Evolutionary conservation across 768 basidiomycete species (phyloP).

Genomic region (Tylopilus cervinicoccineus): DNA sequence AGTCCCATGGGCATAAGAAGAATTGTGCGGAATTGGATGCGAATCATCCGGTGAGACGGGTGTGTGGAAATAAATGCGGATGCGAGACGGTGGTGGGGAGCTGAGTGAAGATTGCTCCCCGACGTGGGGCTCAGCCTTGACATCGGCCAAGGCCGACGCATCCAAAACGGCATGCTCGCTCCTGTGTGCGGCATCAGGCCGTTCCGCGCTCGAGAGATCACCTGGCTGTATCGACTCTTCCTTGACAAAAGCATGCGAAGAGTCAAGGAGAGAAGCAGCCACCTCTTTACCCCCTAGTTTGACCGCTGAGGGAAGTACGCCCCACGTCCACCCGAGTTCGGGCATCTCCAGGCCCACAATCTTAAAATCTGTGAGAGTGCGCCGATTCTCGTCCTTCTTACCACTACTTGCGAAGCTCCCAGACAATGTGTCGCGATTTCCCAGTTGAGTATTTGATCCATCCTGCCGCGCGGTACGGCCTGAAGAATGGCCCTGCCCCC

Average conservation of each 20-base stretch:
- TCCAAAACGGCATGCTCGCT: slow-evolving; percentile 25
- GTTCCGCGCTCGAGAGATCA: slow-evolving; percentile 19
- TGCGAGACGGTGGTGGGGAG: slow-evolving; percentile 66
- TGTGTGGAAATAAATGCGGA: slow-evolving; percentile 91
- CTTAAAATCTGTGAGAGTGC: slow-evolving; percentile 97
- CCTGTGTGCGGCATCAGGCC: slow-evolving; percentile 16
- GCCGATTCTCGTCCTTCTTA: slow-evolving; percentile 85
- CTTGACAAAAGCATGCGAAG: slow-evolving; percentile 30
- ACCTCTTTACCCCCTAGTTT: slow-evolving; percentile 38
- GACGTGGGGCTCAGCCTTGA: slow-evolving; percentile 26
- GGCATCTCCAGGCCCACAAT: slow-evolving; percentile 86
- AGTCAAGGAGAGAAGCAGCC: slow-evolving; percentile 27
- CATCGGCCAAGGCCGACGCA: slow-evolving; percentile 28
- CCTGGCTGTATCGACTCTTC: slow-evolving; percentile 27
- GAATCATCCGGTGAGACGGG: slow-evolving; percentile 81
- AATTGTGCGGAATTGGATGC: slow-evolving; percentile 65
- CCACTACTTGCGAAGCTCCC: slow-evolving; percentile 46
- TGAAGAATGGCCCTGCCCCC: slow-evolving; percentile 52
- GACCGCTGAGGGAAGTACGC: slow-evolving; percentile 42
- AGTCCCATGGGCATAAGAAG: slow-evolving; percentile 36
- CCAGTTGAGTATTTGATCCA: slow-evolving; percentile 31
- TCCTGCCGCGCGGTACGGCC: slow-evolving; percentile 40
- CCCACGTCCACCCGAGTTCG: slow-evolving; percentile 87
- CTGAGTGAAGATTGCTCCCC: slow-evolving; percentile 30
- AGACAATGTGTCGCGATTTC: slow-evolving; percentile 47